Conservation (phyloP, 2,329 filamentous ascomycete genomes). For the Tympanopsis confertula region DNA sequence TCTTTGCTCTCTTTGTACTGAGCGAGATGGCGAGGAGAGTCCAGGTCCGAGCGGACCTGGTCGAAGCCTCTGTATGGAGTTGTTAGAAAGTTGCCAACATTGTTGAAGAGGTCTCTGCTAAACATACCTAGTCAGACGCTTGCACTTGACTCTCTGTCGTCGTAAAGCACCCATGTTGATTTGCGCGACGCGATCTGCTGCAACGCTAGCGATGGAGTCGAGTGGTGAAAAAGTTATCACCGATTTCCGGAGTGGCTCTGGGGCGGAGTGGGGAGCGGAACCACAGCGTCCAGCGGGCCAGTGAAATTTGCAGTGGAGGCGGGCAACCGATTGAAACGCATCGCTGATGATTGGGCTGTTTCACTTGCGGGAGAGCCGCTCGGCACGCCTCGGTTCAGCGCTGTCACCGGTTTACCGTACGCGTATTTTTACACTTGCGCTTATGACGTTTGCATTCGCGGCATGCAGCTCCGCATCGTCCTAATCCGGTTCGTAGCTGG, state of each 20-base stretch:
- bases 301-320: too few species aligned
- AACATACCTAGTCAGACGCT: not conserved
- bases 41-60: constrained; percentile 55
- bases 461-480: too few species aligned
- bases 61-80: constrained; percentile 48
- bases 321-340: too few species aligned
- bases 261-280: not conserved
- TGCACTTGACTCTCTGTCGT: not conserved
- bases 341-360: not conserved
- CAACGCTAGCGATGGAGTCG: not conserved
- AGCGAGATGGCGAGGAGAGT: constrained; percentile 48
- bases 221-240: not conserved
- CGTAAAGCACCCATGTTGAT: not conserved
- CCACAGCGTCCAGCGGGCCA: not conserved
- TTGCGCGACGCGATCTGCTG: not conserved
- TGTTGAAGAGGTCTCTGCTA: not conserved
- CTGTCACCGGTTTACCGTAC: not conserved
- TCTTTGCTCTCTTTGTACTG: constrained; percentile 54
- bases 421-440: not conserved
- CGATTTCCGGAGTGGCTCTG: not conserved
- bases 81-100: constrained; percentile 6
- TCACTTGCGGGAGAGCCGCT: not conserved
- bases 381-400: not conserved
- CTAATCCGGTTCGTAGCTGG: too few species aligned
- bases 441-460: too few species aligned